These are phyloP conservation scores for Ramaria rubella DNA, from an alignment of 768 basidiomycete species.

Conservation along the genomic window DNA sequence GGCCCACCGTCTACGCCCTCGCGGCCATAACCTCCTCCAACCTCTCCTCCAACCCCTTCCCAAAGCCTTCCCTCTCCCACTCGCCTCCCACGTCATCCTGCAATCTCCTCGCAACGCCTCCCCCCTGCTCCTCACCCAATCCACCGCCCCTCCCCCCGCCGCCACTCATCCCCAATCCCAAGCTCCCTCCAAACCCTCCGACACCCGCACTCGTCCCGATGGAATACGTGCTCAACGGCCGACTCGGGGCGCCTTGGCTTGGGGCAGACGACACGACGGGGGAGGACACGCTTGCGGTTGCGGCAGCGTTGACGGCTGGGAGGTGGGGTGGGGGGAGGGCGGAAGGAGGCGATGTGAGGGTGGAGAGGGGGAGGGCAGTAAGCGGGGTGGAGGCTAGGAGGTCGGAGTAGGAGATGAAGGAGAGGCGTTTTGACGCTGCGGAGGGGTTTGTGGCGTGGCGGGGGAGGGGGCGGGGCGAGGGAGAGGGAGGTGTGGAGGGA, in stretches of 20 bases:
- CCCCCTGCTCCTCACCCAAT: constrained; percentile 1
- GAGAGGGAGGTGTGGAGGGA: constrained; percentile 14
- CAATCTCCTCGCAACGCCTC: constrained; percentile 27
- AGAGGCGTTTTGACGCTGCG: constrained; percentile 58
- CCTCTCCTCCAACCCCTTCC: constrained; percentile 76
- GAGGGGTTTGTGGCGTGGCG: constrained; percentile 38
- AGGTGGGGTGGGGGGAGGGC: constrained; percentile 65
- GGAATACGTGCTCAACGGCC: constrained; percentile 6
- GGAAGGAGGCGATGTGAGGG: constrained; percentile 53
- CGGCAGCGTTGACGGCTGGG: constrained; percentile 39
- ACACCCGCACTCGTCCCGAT: neutral
- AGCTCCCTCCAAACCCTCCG: too few relatives aligned
- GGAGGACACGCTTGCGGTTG: constrained; percentile 15
- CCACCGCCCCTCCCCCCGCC: neutral
- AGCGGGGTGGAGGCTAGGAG: constrained; percentile 73
- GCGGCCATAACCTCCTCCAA: constrained; percentile 41
- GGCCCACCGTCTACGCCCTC: neutral
- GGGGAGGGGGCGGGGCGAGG: constrained; percentile 15
- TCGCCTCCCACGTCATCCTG: constrained; percentile 71
- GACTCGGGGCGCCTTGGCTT: constrained; percentile 1
- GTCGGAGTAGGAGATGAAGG: constrained; percentile 86
- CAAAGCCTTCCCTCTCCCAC: constrained; percentile 83
- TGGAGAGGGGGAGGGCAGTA: constrained; percentile 61
- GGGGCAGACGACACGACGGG: constrained; percentile 11
- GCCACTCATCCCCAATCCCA: neutral